Base-by-base conservation (phyloP, 2,329 filamentous ascomycete genomes). In the Alternaria rosae region DNA sequence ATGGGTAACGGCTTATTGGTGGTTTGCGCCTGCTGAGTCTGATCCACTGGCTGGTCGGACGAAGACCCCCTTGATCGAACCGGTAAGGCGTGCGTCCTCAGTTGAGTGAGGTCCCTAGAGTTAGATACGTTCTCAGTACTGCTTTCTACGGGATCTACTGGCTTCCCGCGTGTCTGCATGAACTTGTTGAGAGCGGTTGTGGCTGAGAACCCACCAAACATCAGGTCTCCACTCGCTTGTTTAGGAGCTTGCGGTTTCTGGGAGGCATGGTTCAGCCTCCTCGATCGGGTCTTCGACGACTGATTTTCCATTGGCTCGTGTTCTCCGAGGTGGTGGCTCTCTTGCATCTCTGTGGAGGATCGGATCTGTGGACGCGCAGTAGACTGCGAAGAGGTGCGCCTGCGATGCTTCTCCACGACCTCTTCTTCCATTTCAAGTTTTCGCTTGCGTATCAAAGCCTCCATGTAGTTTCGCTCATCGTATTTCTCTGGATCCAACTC, bases 171-270 rank as follows among this genome's bases (percentile, higher is more conserved):
- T 8, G 84, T 74, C 52, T 82, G 78, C 79, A 88, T 84, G 65
- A 86, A 88, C 26, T 80, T 83, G 6, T 82, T 78, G 28, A 88
- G 69, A 4, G 83, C 82, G 9, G 75, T 76, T 11, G 68, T 76
- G 25, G 79, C 80, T 64, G 81, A 82, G 67, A 83, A 82, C 1
- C 75, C 72, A 15, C 73, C 77, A 55, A 78, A 76, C 70, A 79
- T 76, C 4, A 78, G 68, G 35, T 65, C 69, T 38, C 41, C 66
- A 4, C 68, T 62, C 12, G 13, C 6, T 6, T 57, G 9, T 51
- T 57, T 15, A 21, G 44, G 5, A 10, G 8, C 4, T 58, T 13
- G n/a, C 13, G 17, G n/a, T 12, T 54, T 48, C 13, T 25, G 25
- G 7, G 17, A 47, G 26, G 47, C 21, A n/a, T 32, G 8, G 0